These are phyloP conservation scores for Rhodotorula mucilaginosa DNA, from an alignment of 1,284 basidiomycete species.

Conservation along the genomic window DNA sequence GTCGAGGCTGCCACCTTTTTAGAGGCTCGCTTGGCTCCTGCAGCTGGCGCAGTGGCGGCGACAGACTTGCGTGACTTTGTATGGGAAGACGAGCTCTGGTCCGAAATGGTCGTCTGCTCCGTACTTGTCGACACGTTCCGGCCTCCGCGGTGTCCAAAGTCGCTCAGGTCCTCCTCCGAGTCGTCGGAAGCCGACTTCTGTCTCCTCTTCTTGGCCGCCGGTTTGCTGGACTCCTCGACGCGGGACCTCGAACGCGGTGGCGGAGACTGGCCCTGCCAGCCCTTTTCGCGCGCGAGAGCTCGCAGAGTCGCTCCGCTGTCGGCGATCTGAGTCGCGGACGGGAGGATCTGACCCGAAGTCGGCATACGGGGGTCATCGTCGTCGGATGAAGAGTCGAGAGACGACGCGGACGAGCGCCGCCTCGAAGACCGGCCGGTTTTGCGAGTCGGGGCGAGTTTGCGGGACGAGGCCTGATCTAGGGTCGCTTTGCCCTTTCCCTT, in stretches of 20 bases:
- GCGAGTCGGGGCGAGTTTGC: neutral
- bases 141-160: neutral
- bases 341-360: neutral
- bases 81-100: conserved; percentile 10
- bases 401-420: conserved; percentile 2
- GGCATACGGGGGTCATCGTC: neutral
- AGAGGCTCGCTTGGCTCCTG: neutral
- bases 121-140: conserved; percentile 11
- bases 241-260: neutral
- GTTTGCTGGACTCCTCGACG: too few species aligned
- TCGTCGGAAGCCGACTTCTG: neutral
- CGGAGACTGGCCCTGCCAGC: conserved; percentile 12
- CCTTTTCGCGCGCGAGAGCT: conserved; percentile 10
- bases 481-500: conserved; percentile 1
- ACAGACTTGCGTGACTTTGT: neutral
- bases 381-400: neutral
- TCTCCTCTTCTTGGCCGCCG: neutral
- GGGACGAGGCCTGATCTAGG: neutral
- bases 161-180: neutral
- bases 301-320: neutral
- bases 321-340: conserved; percentile 20
- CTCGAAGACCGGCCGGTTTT: neutral
- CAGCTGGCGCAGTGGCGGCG: neutral
- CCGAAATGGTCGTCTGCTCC: conserved; percentile 17
- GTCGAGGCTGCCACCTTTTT: neutral